Base-by-base conservation (phyloP, 2,329 filamentous ascomycete species). In the Fusarium newnesense region DNA sequence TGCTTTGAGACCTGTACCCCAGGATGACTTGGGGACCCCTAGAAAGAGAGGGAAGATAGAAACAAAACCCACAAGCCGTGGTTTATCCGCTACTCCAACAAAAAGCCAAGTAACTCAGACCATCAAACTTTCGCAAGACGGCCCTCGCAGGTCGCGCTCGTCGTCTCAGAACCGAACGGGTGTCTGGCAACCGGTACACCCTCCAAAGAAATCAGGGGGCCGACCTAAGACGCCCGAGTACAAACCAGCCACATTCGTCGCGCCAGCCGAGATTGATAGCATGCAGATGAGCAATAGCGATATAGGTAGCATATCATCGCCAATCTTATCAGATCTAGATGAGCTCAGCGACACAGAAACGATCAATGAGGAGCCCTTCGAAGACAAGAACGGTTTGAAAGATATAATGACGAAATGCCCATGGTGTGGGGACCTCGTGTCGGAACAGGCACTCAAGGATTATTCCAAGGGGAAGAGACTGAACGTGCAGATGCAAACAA, bases 351-450 rank as follows among this genome's bases (percentile, higher is more conserved):
- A 68, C 28, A 53, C 53, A 21, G 54, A 64, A 57, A 58, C 62
- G 12, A 61, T 40, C 15, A 50, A 42, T 16, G 60, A 72, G 9
- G 46, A 44, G 21, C 64, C 54, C 18, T 58, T 63, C 26, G 56
- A 52, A 21, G 64, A 69, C 21, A 52, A 64, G 8, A 67, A 61
- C 37, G 59, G 32, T 12, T 40, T 40, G 5, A 28, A 67, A 9
- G 61, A 57, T 19, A 52, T 60, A 15, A 73, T 60, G 15, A 77
- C 85, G 16, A 75, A 84, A 28, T 96, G 93, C 77, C 91, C 92
- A 2, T 88, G 94, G 83, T 96, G 93, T 79, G 86, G 88, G 19
- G 83, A 88, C 47, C 76, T 83, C 6, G 90, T 95, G 10, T 86
- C 90, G 59, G 81, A 83, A 15, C 81, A 83, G 0, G 81, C 89